Evolutionary conservation across 2,329 filamentous ascomycete species (phyloP), one percentile per base, ranked within the genome.

Genomic region (Geosmithia flava): DNA sequence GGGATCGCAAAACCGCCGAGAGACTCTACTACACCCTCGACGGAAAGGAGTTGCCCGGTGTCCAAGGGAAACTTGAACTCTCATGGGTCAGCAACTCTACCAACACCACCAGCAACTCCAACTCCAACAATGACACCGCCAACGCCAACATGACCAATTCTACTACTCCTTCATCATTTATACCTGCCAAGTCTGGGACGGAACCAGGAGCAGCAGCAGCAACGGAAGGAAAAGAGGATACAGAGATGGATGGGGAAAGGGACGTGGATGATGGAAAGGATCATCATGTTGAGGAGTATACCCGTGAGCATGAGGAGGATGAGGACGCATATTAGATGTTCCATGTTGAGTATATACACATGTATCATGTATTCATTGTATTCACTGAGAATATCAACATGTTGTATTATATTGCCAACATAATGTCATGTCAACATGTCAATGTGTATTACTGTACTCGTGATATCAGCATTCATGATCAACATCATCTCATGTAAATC

Each of bases 1-100:
- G 77, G 49, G 80, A 85, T 56, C 77, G 81, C 49, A 78, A 78
- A 58, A 82, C 83, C 15, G 86, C 84, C 3, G 86, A 91, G 60
- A 80, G 74, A 53, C 82, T 84, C 56, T 77, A 75, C 66, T 76
- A 78, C 55, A 69, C 75, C 27, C 64, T 79, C n/a, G 60, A 75
- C 44, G 70, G 70, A 44, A 72, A 72, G 42, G 66, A 74, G 19
- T 76, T 89, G 41, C 78, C 81, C 0, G 76, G 79, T 7, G 65
- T 87, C 11, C 66, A 72, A 1, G 80, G 76, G 42, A 75, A 75
- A 44, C 69, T 88, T 13, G 80, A 87, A 48, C 61, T 87, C 40
- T 62, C 75, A 1, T 91, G 86, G 86, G 71, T 70, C 20, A 67
- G 55, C 37, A 53, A 55, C 44, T 8, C 6, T 20, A 44, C 20